Conservation (phyloP, 371 early-diverging fungal genomes). For the Mortierella sp. region DNA sequence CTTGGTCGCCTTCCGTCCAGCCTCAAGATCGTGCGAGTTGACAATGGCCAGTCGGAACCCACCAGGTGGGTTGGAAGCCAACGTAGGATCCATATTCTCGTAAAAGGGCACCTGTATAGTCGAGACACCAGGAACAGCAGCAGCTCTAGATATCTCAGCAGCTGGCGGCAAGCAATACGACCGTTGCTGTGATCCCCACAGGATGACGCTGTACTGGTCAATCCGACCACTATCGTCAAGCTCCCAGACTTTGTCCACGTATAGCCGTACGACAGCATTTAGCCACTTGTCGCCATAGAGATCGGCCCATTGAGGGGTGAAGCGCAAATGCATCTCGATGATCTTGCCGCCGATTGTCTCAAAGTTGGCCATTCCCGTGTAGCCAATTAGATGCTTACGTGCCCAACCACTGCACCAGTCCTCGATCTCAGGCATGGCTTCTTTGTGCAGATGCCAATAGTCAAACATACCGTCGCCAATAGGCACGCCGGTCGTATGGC, state of each 20-base stretch:
- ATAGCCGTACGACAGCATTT: constrained; percentile 27
- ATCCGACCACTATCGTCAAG: constrained; percentile 21
- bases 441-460: constrained; percentile 30
- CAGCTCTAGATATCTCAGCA: constrained; percentile 1
- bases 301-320: constrained; percentile 31
- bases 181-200: constrained; percentile 16
- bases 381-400: constrained; percentile 22
- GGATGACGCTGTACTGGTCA: constrained; percentile 27
- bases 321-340: constrained; percentile 32
- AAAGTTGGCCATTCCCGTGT: constrained; percentile 35
- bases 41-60: constrained; percentile 30
- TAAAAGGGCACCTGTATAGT: constrained; percentile 29
- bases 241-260: constrained; percentile 18
- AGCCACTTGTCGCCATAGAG: constrained; percentile 30
- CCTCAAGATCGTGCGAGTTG: constrained; percentile 14
- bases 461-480: constrained; percentile 22
- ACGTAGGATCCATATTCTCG: constrained; percentile 13
- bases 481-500: constrained; percentile 29
- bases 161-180: constrained; percentile 20
- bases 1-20: constrained; percentile 20
- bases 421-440: constrained; percentile 28
- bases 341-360: constrained; percentile 31
- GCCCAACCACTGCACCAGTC: constrained; percentile 16
- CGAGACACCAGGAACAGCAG: constrained; percentile 10
- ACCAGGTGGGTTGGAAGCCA: constrained; percentile 22